Conservation (phyloP, 108 stramenopile species). For the Nannochloropsis salina region DNA sequence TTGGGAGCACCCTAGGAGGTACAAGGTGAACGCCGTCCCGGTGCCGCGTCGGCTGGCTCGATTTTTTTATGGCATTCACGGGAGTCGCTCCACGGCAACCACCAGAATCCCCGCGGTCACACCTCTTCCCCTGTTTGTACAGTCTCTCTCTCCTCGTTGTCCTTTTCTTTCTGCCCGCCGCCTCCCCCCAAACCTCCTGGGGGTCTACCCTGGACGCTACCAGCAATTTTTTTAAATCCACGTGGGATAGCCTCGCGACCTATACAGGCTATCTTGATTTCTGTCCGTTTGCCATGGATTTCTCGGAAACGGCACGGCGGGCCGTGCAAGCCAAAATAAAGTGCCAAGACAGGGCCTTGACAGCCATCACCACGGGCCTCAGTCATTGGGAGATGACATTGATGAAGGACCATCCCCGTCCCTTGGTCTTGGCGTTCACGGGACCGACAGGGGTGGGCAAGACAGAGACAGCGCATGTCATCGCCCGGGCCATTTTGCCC, state of each 20-base stretch:
- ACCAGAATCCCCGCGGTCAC: too few relatives aligned
- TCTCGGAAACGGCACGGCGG: neutral
- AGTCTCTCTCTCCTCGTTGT: neutral
- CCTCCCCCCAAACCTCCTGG: neutral
- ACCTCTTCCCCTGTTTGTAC: neutral
- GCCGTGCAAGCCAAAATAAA: neutral
- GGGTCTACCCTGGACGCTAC: neutral
- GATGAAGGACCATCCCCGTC: neutral
- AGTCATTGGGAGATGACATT: slow-evolving; percentile 2
- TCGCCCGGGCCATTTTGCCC: slow-evolving; percentile 40
- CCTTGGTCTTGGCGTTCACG: slow-evolving; percentile 47
- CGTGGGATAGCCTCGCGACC: neutral
- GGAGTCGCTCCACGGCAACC: too few relatives aligned
- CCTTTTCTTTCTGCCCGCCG: neutral
- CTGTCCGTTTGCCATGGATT: neutral
- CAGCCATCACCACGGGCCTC: neutral
- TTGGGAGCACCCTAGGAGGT: too few relatives aligned
- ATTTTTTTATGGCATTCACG: too few relatives aligned
- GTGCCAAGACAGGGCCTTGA: neutral
- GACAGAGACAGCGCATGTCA: slow-evolving; percentile 46
- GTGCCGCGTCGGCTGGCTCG: too few relatives aligned
- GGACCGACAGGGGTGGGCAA: slow-evolving; percentile 50
- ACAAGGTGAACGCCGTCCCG: too few relatives aligned
- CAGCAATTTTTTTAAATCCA: slow-evolving; percentile 2
- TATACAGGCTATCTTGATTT: neutral